These are phyloP conservation scores for Paecilomyces dactylethromorphus DNA, from an alignment of 2,329 filamentous ascomycete species.

Conservation along the genomic window DNA sequence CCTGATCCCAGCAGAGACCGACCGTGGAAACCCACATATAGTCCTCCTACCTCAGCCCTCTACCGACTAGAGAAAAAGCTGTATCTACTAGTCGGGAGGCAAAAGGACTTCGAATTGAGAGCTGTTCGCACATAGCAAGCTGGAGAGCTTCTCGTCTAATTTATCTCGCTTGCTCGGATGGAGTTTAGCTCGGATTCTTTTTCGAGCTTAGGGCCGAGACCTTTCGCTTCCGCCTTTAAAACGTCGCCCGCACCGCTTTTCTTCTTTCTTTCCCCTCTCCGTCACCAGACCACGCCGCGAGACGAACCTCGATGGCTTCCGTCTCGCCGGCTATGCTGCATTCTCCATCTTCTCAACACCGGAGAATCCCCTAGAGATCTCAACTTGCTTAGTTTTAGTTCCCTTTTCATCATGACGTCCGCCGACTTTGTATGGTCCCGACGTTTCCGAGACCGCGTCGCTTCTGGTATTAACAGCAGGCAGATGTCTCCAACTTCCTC, in stretches of 20 bases:
- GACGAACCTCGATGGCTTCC: constrained; percentile 23
- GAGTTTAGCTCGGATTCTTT: neutral
- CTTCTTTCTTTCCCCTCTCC: constrained; percentile 13
- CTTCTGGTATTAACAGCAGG: constrained; percentile 28
- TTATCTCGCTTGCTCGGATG: neutral
- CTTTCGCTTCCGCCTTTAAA: constrained; percentile 23
- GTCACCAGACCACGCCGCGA: neutral
- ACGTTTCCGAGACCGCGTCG: constrained; percentile 22
- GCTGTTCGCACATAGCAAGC: neutral
- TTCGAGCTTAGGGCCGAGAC: neutral
- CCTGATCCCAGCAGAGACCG: neutral
- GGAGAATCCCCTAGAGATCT: constrained; percentile 4
- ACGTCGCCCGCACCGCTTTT: constrained; percentile 7
- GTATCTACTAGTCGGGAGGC: neutral
- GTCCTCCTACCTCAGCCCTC: constrained; percentile 1
- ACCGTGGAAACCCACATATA: neutral
- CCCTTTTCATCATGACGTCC: constrained; percentile 28
- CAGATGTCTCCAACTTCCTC: constrained; percentile 66
- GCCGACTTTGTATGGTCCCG: constrained; percentile 36
- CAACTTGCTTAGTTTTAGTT: neutral
- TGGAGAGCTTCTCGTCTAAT: neutral
- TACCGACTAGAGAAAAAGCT: neutral
- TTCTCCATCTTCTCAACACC: constrained; percentile 18
- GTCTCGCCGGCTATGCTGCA: constrained; percentile 27
- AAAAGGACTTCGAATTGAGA: neutral